phyloP scores from a whole-genome alignment of 371 early-diverging fungal genomes.

The Mortierella sp. region DNA sequence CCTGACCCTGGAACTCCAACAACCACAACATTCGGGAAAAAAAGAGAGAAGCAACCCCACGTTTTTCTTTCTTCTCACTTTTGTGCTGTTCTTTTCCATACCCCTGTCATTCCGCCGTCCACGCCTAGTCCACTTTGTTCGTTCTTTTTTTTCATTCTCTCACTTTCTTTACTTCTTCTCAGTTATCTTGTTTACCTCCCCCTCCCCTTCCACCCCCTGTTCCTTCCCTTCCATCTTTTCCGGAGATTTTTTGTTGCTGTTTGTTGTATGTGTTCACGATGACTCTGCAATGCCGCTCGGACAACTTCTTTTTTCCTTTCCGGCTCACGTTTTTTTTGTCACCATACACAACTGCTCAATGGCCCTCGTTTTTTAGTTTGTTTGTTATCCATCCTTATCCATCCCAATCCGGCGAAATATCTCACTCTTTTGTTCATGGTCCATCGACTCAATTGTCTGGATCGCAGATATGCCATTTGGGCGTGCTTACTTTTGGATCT shows the following conservation, averaged over 20 bases:
- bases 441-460: slow-evolving; percentile 5
- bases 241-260: background rate
- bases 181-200: background rate
- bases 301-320: background rate
- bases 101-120: background rate
- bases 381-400: slow-evolving; percentile 13
- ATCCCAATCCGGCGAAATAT: slow-evolving; percentile 45
- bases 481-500: background rate
- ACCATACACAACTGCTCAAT: background rate
- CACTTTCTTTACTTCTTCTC: no score
- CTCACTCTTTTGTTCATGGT: background rate
- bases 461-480: slow-evolving; percentile 36
- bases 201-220: background rate
- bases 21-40: background rate
- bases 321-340: background rate
- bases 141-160: slow-evolving; percentile 8
- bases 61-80: background rate
- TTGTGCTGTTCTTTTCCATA: background rate
- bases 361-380: background rate
- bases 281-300: background rate
- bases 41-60: background rate
- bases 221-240: background rate
- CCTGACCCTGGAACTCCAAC: background rate
- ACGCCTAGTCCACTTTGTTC: background rate
- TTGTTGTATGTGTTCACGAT: background rate